A percentile compares a stretch with the other conserved stretches of the same genome.
Conservation (phyloP, 441 rosid genomes). For the Theobroma grandiflorum region DNA sequence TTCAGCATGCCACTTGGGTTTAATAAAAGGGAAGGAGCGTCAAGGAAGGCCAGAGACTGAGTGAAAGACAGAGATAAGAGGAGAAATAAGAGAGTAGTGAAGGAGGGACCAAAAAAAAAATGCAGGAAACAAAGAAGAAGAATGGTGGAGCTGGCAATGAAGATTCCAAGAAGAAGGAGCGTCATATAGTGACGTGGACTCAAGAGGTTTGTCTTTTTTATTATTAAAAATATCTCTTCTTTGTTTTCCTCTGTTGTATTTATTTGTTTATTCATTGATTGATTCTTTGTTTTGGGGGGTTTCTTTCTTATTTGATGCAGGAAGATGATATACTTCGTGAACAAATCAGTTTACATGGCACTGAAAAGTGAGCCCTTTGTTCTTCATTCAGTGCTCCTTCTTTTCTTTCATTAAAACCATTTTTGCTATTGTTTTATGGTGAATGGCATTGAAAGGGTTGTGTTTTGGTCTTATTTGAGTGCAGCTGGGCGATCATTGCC, state of each 20-base stretch:
- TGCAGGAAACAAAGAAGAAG: constrained; percentile 72
- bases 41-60: constrained; percentile 21
- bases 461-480: constrained; percentile 32
- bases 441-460: constrained; percentile 29
- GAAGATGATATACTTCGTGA: constrained; percentile 94
- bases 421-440: constrained; percentile 10
- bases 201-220: constrained; percentile 60
- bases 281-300: constrained; percentile 28
- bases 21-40: constrained; percentile 84
- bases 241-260: not conserved
- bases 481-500: constrained; percentile 95
- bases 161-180: constrained; percentile 93
- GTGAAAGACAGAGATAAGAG: not conserved
- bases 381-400: not conserved
- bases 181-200: constrained; percentile 94
- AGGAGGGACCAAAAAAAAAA: constrained; percentile 22
- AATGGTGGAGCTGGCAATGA: constrained; percentile 46
- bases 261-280: constrained; percentile 21
- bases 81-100: constrained; percentile 10
- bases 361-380: constrained; percentile 71
- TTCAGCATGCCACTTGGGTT: constrained; percentile 58
- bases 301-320: constrained; percentile 42
- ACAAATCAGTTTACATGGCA: constrained; percentile 84
- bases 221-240: not conserved
- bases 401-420: not conserved